A percentile compares a stretch with the other conserved stretches of the same genome.
phyloP scores from a whole-genome alignment of 2,329 filamentous ascomycete species.

The Colletotrichum aenigma region DNA sequence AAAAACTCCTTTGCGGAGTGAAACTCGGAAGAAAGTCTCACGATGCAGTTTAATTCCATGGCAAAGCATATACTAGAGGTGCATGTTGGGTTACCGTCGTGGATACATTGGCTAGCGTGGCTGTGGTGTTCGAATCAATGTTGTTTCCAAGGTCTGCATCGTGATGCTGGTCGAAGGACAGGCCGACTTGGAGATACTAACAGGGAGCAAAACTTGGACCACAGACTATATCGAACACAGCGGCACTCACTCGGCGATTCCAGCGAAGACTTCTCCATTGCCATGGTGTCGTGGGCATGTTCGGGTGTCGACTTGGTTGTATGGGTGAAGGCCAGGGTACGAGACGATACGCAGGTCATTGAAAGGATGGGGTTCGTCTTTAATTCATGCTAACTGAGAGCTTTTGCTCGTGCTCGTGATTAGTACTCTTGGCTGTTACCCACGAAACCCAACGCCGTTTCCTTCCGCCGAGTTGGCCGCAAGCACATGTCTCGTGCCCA shows the following conservation, averaged over 20 bases:
- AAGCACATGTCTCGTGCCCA: neutral
- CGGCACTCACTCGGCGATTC: neutral
- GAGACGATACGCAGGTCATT: neutral
- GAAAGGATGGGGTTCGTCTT: neutral
- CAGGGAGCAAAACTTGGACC: neutral
- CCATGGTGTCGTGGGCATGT: neutral
- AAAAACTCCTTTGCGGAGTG: too few relatives aligned
- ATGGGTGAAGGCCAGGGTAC: neutral
- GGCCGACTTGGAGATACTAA: neutral
- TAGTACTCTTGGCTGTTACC: neutral
- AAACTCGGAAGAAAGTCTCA: too few relatives aligned
- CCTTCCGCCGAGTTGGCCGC: neutral
- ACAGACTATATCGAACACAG: neutral
- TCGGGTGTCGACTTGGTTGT: neutral
- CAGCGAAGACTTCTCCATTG: neutral
- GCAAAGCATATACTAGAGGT: too few relatives aligned
- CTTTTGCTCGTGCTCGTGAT: neutral
- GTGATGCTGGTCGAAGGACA: neutral
- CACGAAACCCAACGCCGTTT: neutral
- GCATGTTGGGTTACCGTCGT: too few relatives aligned
- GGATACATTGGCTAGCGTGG: too few relatives aligned
- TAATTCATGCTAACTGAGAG: neutral
- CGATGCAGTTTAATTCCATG: too few relatives aligned
- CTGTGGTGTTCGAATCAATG: neutral
- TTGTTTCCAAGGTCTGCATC: neutral